These are phyloP conservation scores for Pseudogymnoascus sp. DNA, from an alignment of 2,329 filamentous ascomycete species.

Conservation along the genomic window DNA sequence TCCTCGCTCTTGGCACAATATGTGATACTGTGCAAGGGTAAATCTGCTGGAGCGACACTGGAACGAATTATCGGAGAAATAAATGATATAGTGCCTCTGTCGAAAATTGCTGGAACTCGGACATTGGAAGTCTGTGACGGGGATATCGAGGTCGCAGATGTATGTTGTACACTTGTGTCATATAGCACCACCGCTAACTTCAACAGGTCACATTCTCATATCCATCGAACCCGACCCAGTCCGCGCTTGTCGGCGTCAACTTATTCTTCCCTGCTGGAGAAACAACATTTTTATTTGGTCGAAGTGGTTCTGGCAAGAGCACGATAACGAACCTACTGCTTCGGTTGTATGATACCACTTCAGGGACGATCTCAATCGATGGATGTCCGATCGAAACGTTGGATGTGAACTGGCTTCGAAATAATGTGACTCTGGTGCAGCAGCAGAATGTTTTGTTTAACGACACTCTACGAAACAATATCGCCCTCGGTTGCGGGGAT, in stretches of 20 bases:
- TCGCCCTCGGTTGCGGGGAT: conserved; percentile 59
- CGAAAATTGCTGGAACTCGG: conserved; percentile 27
- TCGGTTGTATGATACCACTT: conserved; percentile 62
- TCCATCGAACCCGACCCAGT: conserved; percentile 56
- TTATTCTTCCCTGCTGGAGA: conserved; percentile 67
- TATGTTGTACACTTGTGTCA: conserved; percentile 33
- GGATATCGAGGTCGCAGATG: conserved; percentile 61
- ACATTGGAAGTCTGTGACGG: conserved; percentile 48
- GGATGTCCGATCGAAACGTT: conserved; percentile 53
- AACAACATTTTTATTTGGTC: conserved; percentile 74
- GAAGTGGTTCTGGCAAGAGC: conserved; percentile 87
- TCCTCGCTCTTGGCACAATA: conserved; percentile 70
- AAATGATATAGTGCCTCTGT: conserved; percentile 22
- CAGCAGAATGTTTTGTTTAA: conserved; percentile 77
- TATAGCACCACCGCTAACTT: conserved; percentile 9
- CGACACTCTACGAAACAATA: conserved; percentile 70
- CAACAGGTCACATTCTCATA: conserved; percentile 74
- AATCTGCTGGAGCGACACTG: conserved; percentile 62
- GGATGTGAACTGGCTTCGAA: conserved; percentile 64
- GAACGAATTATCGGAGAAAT: conserved; percentile 36
- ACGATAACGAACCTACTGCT: conserved; percentile 75
- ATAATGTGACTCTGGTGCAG: conserved; percentile 73
- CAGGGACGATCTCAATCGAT: conserved; percentile 64
- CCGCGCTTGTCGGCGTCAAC: conserved; percentile 53
- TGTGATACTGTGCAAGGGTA: conserved; percentile 71